Conservation (phyloP, 2,329 filamentous ascomycete species). For the Neoscytalidium dimidiatum region DNA sequence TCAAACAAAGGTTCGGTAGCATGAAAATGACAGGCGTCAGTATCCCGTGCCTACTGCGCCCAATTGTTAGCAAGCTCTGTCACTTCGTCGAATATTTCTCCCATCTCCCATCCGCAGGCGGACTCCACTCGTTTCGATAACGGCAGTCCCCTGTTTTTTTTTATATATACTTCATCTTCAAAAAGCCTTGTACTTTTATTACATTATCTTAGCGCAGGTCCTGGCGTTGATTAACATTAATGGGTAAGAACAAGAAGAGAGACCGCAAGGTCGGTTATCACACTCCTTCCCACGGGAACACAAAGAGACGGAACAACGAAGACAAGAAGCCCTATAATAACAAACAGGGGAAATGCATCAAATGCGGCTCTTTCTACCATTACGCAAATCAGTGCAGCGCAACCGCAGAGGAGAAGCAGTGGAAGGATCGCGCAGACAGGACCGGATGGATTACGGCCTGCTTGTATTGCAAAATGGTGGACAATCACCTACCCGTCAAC, state of each 20-base stretch:
- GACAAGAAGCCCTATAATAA: not conserved
- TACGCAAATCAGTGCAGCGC: not conserved
- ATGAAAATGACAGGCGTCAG: too few species aligned
- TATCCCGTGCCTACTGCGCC: too few species aligned
- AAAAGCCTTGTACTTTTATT: too few species aligned
- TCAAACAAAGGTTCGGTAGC: too few species aligned
- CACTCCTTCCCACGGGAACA: not conserved
- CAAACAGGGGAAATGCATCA: not conserved
- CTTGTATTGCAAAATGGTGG: not conserved
- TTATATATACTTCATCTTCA: too few species aligned
- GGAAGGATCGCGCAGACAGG: not conserved
- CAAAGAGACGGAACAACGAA: not conserved
- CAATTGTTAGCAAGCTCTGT: not conserved
- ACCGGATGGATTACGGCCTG: not conserved
- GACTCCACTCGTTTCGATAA: not conserved
- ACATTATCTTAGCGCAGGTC: not conserved
- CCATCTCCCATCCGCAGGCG: slow-evolving; percentile 1
- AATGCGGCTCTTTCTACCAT: not conserved
- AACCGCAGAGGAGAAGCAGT: not conserved
- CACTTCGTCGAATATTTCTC: not conserved
- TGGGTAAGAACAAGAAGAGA: not conserved
- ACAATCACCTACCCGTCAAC: not conserved
- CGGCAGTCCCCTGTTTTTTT: not conserved
- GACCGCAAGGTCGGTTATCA: not conserved
- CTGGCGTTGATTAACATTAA: not conserved